A percentile compares a stretch with the other conserved stretches of the same genome.
Evolutionary conservation across 441 rosid species (phyloP).

Genomic region (Erodium chrysanthum): DNA sequence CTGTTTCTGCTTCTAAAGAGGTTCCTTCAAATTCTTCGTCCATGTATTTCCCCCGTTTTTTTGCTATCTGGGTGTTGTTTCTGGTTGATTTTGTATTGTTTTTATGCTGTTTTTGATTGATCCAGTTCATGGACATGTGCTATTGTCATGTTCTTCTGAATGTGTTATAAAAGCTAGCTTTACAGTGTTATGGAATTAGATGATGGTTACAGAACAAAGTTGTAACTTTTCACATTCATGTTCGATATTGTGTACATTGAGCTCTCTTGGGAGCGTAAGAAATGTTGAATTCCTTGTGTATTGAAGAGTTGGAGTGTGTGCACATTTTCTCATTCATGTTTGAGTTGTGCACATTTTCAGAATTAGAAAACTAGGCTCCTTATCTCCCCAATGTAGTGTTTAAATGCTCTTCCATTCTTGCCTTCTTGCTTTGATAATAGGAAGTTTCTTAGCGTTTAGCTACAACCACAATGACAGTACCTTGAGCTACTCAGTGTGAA

Average conservation of each 20-base stretch:
- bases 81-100: background rate
- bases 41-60: background rate
- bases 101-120: background rate
- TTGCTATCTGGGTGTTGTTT: background rate
- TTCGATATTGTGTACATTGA: too few relatives aligned
- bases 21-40: too few relatives aligned
- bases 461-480: background rate
- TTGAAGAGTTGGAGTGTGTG: background rate
- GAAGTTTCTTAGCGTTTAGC: background rate
- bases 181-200: background rate
- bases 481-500: background rate
- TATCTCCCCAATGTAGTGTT: background rate
- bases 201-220: background rate
- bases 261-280: background rate
- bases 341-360: background rate
- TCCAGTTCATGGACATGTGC: background rate
- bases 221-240: background rate
- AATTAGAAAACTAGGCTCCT: background rate
- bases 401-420: too few relatives aligned
- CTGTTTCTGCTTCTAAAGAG: background rate
- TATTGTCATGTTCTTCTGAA: background rate
- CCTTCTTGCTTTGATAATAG: too few relatives aligned
- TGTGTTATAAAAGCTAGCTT: background rate
- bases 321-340: too few relatives aligned
- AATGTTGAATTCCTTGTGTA: background rate